A percentile compares a stretch with the other conserved stretches of the same genome.
Evolutionary conservation across 2,329 filamentous ascomycete genomes (phyloP).

Genomic region (Cucurbitaria berberidis): DNA sequence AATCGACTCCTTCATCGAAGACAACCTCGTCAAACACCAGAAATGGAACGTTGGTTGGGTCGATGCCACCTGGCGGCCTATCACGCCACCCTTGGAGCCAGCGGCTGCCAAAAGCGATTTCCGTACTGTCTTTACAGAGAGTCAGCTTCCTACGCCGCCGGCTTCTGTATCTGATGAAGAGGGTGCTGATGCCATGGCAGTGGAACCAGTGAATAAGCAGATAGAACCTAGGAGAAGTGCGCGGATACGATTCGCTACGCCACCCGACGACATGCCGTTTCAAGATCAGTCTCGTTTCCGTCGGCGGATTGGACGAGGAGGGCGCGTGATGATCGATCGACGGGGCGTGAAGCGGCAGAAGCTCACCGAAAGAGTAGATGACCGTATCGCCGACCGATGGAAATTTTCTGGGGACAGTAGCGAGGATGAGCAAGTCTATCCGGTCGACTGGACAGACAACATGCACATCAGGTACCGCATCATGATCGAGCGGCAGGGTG

Average conservation of each 20-base stretch:
- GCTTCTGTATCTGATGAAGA: conserved; percentile 54
- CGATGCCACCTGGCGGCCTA: conserved; percentile 83
- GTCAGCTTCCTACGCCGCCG: conserved; percentile 55
- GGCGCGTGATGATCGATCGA: conserved; percentile 87
- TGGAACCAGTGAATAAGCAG: conserved; percentile 44
- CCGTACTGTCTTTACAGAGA: conserved; percentile 47
- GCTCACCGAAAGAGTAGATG: conserved; percentile 33
- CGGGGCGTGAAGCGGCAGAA: conserved; percentile 66
- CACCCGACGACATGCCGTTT: conserved; percentile 48
- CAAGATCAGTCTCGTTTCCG: conserved; percentile 70
- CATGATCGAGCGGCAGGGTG: conserved; percentile 54
- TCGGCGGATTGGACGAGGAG: conserved; percentile 81
- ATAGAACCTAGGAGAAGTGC: conserved; percentile 33
- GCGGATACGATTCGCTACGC: conserved; percentile 47
- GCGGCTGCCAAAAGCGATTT: conserved; percentile 45
- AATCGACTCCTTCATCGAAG: conserved; percentile 81
- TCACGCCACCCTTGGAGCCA: conserved; percentile 75
- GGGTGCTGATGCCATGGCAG: conserved; percentile 47
- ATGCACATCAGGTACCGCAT: conserved; percentile 64
- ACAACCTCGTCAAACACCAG: conserved; percentile 84
- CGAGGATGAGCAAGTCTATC: conserved; percentile 75
- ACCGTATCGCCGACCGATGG: conserved; percentile 59
- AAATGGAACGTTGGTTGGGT: conserved; percentile 91
- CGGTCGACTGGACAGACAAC: conserved; percentile 72
- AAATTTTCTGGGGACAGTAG: conserved; percentile 88